Evolutionary conservation across 1,284 basidiomycete species (phyloP).

Genomic region (Tremellales sp.): DNA sequence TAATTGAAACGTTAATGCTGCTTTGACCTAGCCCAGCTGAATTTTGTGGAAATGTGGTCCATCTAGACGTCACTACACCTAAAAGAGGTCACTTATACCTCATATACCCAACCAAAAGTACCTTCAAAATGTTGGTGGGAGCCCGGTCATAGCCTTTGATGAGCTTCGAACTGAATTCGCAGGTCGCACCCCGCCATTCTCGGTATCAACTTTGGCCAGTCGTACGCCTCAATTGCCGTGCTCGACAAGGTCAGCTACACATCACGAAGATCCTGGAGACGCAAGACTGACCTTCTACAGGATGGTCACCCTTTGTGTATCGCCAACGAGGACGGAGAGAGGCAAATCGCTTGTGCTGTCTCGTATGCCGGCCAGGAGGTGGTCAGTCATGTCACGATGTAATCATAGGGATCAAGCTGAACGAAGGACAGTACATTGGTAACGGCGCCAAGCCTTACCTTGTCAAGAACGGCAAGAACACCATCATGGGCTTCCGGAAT

Average conservation of each 20-base stretch:
- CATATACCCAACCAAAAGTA: too few relatives aligned
- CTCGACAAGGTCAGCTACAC: slow-evolving; percentile 83
- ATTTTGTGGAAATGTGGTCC: too few relatives aligned
- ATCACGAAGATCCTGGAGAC: too few relatives aligned
- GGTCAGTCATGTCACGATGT: slow-evolving; percentile 52
- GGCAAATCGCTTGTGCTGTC: slow-evolving; percentile 93
- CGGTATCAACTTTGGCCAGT: slow-evolving; percentile 96
- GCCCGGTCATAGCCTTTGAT: background rate
- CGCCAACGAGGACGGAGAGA: slow-evolving; percentile 96
- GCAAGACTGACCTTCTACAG: too few relatives aligned
- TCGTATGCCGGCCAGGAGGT: slow-evolving; percentile 88
- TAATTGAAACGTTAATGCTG: too few relatives aligned
- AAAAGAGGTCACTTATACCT: too few relatives aligned
- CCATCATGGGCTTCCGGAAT: slow-evolving; percentile 90
- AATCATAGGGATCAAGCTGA: background rate
- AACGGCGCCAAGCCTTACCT: slow-evolving; percentile 93
- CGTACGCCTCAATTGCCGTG: slow-evolving; percentile 90
- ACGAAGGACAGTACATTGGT: slow-evolving; percentile 79
- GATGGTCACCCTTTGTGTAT: slow-evolving; percentile 89
- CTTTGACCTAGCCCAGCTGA: too few relatives aligned
- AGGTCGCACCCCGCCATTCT: slow-evolving; percentile 53
- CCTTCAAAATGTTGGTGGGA: too few relatives aligned
- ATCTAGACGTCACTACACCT: too few relatives aligned
- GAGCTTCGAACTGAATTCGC: background rate
- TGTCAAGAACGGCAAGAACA: slow-evolving; percentile 91